Base-by-base conservation (phyloP, 169 alveolate species). In the Cyclospora cayetanensis region DNA sequence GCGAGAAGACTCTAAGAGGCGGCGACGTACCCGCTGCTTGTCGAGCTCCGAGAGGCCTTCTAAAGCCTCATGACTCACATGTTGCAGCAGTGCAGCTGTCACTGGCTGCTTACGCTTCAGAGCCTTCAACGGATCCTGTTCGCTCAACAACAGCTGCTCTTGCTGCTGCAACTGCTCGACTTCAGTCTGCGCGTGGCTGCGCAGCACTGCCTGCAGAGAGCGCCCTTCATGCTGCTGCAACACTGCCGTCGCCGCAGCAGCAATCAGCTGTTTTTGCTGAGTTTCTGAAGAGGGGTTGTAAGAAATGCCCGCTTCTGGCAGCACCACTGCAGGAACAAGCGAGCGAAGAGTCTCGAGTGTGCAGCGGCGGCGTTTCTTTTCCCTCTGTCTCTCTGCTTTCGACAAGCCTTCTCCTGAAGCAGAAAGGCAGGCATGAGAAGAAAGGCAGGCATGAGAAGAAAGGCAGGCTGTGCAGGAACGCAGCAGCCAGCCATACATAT, bases 181-280 rank as follows among this genome's bases (percentile, higher is more conserved):
- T 52, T 68, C 37, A 31, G 31, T 31, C 52, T 31, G 82, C 52
- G 12, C 29, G 43, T 35, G 52, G 3, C 52, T 2, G 53, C 52
- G 82, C 52, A 68, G 42, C 46, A 37, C 82, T 3, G 82, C 82
- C 20, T 68, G 43, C 25, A 52, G 53, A 2, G 82, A 68, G 1
- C 82, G 82, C 35, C 82, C 82, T 52, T 68, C 31, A 29, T 68
- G 82, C 82, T 68, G 82, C 82, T 68, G 82, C 82, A 68, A 18
- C 82, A 68, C 82, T 31, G 82, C 82, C 31, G 82, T 52, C 31
- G 82, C 82, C 31, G 82, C 82, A 68, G 82, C 82, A 55, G 70
- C 70, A 68, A 35, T 35, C 12, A 68, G 53, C 82, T 34, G 46
- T 52, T 68, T 43, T 52, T 68, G 82, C 82, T 68, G 82, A 25